Evolutionary conservation across 208 protist species (phyloP).

Genomic region (Trypanosoma vivax): DNA sequence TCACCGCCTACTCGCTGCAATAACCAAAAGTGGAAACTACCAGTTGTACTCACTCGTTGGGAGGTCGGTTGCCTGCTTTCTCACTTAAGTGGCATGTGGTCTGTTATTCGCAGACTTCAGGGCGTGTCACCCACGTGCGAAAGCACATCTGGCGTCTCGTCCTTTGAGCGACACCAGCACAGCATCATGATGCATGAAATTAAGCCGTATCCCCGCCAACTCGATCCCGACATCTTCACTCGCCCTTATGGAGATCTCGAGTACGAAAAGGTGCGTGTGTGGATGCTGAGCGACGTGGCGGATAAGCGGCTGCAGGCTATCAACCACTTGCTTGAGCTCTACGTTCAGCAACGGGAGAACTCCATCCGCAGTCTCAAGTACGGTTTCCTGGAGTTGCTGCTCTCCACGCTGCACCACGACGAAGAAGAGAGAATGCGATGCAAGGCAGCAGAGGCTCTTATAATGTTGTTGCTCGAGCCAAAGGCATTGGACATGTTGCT

Average conservation of each 20-base stretch:
- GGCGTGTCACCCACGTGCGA: conserved; percentile 26
- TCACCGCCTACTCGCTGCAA: too few relatives aligned
- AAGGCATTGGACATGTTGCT: conserved; percentile 41
- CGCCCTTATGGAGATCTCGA: conserved; percentile 53
- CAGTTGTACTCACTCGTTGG: too few relatives aligned
- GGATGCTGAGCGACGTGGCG: conserved; percentile 52
- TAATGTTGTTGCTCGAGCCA: conserved; percentile 49
- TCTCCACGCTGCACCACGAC: conserved; percentile 52
- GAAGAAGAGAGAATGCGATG: conserved; percentile 55
- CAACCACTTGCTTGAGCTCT: conserved; percentile 60
- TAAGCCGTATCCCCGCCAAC: conserved; percentile 42
- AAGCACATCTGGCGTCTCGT: conserved; percentile 5
- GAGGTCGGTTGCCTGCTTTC: too few relatives aligned
- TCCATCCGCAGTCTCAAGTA: conserved; percentile 41
- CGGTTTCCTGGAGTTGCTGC: conserved; percentile 44
- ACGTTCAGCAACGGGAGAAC: conserved; percentile 65
- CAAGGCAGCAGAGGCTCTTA: conserved; percentile 49
- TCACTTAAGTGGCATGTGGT: conserved; percentile 41
- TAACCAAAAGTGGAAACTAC: neutral
- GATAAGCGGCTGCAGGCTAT: conserved; percentile 51
- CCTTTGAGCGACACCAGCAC: conserved; percentile 45
- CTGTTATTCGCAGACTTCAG: conserved; percentile 58
- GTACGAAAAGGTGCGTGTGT: conserved; percentile 66
- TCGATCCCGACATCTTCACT: conserved; percentile 57
- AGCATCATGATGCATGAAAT: conserved; percentile 72